Conservation (phyloP, 2,329 filamentous ascomycete genomes). For the Diatrype stigma region DNA sequence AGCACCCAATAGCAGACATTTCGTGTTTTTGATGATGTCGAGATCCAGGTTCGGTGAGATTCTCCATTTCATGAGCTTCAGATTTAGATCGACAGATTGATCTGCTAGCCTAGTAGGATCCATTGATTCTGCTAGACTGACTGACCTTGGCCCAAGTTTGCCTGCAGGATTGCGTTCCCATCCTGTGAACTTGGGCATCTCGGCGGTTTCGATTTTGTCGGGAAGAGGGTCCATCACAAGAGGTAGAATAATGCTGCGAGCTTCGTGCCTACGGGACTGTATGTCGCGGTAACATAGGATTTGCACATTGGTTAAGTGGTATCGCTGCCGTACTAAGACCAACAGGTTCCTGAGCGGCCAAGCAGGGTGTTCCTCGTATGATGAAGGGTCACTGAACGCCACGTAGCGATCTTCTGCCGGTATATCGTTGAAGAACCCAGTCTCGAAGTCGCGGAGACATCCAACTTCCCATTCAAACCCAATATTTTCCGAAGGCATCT, state of each 20-base stretch:
- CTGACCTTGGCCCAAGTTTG: conserved; percentile 72
- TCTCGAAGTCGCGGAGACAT: conserved; percentile 73
- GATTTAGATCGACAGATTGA: conserved; percentile 90
- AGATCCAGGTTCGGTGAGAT: conserved; percentile 85
- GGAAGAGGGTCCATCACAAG: conserved; percentile 49
- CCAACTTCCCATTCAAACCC: conserved; percentile 75
- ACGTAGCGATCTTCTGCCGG: conserved; percentile 73
- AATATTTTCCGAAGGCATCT: conserved; percentile 50
- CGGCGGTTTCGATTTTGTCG: conserved; percentile 37
- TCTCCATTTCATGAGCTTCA: conserved; percentile 98
- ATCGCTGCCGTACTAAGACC: conserved; percentile 77
- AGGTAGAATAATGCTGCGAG: conserved; percentile 74
- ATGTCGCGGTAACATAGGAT: conserved; percentile 89
- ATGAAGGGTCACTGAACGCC: conserved; percentile 88
- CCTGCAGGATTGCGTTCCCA: conserved; percentile 84
- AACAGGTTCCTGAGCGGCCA: conserved; percentile 92
- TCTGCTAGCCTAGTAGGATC: conserved; percentile 84
- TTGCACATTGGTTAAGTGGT: conserved; percentile 70
- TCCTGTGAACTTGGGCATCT: conserved; percentile 86
- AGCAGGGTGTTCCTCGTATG: conserved; percentile 79
- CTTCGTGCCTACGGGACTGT: conserved; percentile 70
- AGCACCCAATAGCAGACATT: conserved; percentile 84
- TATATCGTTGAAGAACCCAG: conserved; percentile 76
- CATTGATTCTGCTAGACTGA: conserved; percentile 89
- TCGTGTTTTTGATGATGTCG: conserved; percentile 83